phyloP scores from a whole-genome alignment of 2,329 filamentous ascomycete genomes.

The Fusarium abutilonis region DNA sequence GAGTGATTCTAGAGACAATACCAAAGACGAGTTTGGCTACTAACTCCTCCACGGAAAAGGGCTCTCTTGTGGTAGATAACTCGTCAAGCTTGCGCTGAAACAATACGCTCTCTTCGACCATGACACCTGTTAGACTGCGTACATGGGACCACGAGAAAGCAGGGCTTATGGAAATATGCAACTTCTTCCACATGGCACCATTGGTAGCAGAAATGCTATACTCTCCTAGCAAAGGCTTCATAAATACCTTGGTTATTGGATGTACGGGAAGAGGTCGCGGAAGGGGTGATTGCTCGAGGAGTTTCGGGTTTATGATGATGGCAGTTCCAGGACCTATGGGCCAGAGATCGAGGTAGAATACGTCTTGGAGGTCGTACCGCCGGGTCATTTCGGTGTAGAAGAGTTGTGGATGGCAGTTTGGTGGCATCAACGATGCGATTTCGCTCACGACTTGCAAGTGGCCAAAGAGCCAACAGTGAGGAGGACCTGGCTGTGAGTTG shows the following conservation, averaged over 20 bases:
- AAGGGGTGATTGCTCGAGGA: slow-evolving; percentile 12
- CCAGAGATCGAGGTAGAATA: slow-evolving; percentile 32
- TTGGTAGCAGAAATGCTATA: background rate
- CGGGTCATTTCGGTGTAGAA: slow-evolving; percentile 21
- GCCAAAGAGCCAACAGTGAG: slow-evolving; percentile 26
- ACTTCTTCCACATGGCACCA: slow-evolving; percentile 12
- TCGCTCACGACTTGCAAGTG: slow-evolving; percentile 18
- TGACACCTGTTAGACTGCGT: slow-evolving; percentile 1
- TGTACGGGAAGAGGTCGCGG: slow-evolving; percentile 7
- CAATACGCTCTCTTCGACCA: slow-evolving; percentile 7
- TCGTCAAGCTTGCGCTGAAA: slow-evolving; percentile 8
- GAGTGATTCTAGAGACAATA: background rate
- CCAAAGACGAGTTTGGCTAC: slow-evolving; percentile 2
- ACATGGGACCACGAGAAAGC: slow-evolving; percentile 12
- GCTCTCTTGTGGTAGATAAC: background rate
- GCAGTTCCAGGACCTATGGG: slow-evolving; percentile 2
- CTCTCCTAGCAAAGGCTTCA: slow-evolving; percentile 8
- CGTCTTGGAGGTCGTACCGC: slow-evolving; percentile 5
- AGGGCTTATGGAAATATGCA: slow-evolving; percentile 2
- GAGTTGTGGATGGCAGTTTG: slow-evolving; percentile 20
- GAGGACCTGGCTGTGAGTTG: slow-evolving; percentile 3
- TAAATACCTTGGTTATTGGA: background rate
- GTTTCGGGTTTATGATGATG: slow-evolving; percentile 5
- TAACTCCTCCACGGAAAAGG: slow-evolving; percentile 25
- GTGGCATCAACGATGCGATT: slow-evolving; percentile 12